phyloP scores from a whole-genome alignment of 257 asterid genomes.

The Solanum etuberosum region DNA sequence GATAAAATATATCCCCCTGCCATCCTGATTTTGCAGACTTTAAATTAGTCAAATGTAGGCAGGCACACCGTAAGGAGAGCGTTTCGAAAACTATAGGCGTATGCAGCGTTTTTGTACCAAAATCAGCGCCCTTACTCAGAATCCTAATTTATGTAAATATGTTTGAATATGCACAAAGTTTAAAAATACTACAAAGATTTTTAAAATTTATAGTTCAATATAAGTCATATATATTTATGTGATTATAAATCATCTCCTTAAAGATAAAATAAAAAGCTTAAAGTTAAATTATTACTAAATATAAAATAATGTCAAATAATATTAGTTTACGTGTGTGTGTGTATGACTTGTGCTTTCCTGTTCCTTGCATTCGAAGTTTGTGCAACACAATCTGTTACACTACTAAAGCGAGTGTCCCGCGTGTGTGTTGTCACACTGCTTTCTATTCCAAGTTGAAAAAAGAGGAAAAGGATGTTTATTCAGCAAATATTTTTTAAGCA shows the following conservation, averaged over 20 bases:
- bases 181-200: background rate
- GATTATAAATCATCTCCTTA: background rate
- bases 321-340: background rate
- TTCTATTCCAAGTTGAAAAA: background rate
- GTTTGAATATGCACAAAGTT: background rate
- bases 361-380: background rate
- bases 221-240: background rate
- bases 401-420: background rate
- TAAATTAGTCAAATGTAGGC: background rate
- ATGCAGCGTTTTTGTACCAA: background rate
- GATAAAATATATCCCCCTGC: background rate
- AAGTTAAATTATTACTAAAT: background rate
- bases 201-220: background rate
- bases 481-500: no score
- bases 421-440: background rate
- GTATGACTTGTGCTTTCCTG: background rate
- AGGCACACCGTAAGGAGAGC: background rate
- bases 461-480: no score
- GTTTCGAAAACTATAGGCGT: background rate
- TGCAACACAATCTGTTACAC: background rate
- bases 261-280: background rate
- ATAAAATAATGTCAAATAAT: background rate
- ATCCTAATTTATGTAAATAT: background rate
- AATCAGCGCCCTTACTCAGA: background rate
- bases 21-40: background rate